Evolutionary conservation across 495 filamentous ascomycete species (phyloP).

Genomic region (Talaromyces proteolyticus): DNA sequence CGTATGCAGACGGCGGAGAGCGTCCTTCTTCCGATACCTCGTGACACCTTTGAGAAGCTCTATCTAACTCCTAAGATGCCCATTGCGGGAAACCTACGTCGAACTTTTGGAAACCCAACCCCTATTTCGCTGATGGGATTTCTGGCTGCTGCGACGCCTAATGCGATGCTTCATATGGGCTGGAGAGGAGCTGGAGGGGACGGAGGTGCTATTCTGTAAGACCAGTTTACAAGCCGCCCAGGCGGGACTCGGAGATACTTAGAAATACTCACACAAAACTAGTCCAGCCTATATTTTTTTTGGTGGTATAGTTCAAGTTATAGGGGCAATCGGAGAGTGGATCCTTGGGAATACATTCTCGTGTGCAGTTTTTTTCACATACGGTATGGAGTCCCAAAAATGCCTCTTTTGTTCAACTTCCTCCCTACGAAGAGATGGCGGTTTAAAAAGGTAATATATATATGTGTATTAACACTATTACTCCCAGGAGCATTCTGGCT

Average conservation of each 20-base stretch:
- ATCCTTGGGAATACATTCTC: conserved; percentile 72
- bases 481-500: conserved; percentile 31
- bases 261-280: not conserved
- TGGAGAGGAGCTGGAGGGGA: conserved; percentile 61
- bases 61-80: conserved; percentile 60
- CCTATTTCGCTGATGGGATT: conserved; percentile 67
- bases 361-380: conserved; percentile 56
- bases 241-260: not conserved
- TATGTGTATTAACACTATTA: too few species aligned
- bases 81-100: conserved; percentile 22
- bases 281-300: conserved; percentile 60
- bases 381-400: conserved; percentile 11
- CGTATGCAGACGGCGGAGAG: conserved; percentile 29
- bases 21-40: conserved; percentile 28
- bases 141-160: conserved; percentile 55
- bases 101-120: conserved; percentile 62
- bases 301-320: conserved; percentile 60
- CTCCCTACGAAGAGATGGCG: too few species aligned
- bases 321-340: conserved; percentile 62
- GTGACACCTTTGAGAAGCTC: conserved; percentile 70
- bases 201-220: conserved; percentile 53
- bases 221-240: not conserved
- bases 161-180: conserved; percentile 64
- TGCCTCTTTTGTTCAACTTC: not conserved
- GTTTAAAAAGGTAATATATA: conserved; percentile 1